Evolutionary conservation across 1,284 basidiomycete genomes (phyloP).

Genomic region (Polyporus tsugae): DNA sequence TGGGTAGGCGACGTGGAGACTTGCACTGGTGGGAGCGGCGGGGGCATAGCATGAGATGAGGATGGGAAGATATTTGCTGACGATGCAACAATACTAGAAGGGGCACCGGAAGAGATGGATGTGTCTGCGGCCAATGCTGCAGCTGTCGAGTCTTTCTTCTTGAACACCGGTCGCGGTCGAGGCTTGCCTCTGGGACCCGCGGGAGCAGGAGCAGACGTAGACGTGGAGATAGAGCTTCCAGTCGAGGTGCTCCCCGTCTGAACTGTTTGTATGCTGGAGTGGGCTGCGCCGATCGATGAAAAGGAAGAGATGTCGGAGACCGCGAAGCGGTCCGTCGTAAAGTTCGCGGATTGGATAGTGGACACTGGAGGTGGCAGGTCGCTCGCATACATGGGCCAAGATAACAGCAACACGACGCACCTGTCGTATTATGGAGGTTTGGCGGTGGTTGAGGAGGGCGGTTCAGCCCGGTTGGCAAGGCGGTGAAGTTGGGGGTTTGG

Average conservation of each 20-base stretch:
- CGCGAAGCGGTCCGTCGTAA: conserved; percentile 19
- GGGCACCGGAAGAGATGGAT: conserved; percentile 21
- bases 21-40: conserved; percentile 9
- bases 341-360: conserved; percentile 27
- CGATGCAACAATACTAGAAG: conserved; percentile 21
- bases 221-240: conserved; percentile 24
- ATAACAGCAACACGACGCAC: background rate
- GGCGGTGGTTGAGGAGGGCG: conserved; percentile 4
- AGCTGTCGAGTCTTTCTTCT: conserved; percentile 18
- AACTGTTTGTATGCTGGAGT: conserved; percentile 19
- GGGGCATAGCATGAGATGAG: conserved; percentile 1
- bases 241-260: conserved; percentile 4
- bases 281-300: background rate
- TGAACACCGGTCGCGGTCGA: conserved; percentile 37
- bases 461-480: background rate
- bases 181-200: conserved; percentile 17
- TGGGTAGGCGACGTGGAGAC: conserved; percentile 15
- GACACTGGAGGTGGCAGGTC: conserved; percentile 13
- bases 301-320: conserved; percentile 29
- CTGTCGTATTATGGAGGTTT: conserved; percentile 5
- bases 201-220: conserved; percentile 12
- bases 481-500: conserved; percentile 27
- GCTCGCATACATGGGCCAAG: background rate
- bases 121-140: conserved; percentile 8
- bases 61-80: conserved; percentile 2